phyloP scores from a whole-genome alignment of 257 asterid species.

The Nemophila menziesii region DNA sequence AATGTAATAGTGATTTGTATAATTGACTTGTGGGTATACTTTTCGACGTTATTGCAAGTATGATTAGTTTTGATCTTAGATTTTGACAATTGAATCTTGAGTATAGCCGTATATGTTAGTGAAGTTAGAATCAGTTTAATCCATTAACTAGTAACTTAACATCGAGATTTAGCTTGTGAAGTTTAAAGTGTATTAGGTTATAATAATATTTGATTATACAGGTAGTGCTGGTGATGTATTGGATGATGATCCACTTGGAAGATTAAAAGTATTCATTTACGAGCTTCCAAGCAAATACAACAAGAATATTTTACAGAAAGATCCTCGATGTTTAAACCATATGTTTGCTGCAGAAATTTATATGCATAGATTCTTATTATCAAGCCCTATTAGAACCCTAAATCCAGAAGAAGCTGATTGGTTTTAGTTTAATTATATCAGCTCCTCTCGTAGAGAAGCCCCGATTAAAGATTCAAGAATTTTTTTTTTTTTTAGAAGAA shows the following conservation, averaged over 20 bases:
- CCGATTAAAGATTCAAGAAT: too few relatives aligned
- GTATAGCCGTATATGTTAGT: background rate
- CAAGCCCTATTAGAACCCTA: constrained; percentile 69
- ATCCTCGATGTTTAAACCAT: constrained; percentile 76
- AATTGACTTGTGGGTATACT: too few relatives aligned
- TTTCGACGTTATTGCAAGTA: too few relatives aligned
- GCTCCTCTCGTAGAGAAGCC: too few relatives aligned
- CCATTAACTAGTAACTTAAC: too few relatives aligned
- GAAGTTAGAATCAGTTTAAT: too few relatives aligned
- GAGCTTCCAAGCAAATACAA: constrained; percentile 88
- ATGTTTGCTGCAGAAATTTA: constrained; percentile 94
- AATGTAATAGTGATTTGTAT: too few relatives aligned
- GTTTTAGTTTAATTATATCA: too few relatives aligned
- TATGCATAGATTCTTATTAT: constrained; percentile 68
- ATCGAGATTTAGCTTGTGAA: background rate
- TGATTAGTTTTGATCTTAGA: too few relatives aligned
- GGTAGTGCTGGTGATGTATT: constrained; percentile 95
- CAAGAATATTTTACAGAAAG: constrained; percentile 59
- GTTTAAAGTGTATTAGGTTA: background rate
- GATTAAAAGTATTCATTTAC: constrained; percentile 67
- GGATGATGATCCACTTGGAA: constrained; percentile 82
- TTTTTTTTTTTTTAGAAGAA: too few relatives aligned
- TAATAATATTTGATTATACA: constrained; percentile 7
- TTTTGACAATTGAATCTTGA: too few relatives aligned
- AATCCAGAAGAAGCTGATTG: constrained; percentile 94